phyloP scores from a whole-genome alignment of 2,329 filamentous ascomycete genomes.

The Phialophora chinensis region DNA sequence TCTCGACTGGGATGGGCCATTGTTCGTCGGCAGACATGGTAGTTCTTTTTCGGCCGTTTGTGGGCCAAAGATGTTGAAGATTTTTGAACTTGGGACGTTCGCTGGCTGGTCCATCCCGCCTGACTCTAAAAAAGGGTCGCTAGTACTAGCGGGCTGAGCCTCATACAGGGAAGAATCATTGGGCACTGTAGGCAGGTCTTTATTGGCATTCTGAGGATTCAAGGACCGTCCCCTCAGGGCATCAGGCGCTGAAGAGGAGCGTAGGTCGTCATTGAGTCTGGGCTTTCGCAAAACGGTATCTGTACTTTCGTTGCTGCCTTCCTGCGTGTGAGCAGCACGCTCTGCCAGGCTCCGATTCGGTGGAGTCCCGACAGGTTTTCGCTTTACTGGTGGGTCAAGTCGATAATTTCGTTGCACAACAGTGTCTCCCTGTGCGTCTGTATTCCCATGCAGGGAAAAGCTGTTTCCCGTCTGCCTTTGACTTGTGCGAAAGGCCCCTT shows the following conservation, averaged over 20 bases:
- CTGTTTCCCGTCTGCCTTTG: slow-evolving; percentile 6
- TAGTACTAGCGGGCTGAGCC: slow-evolving; percentile 10
- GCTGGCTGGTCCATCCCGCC: slow-evolving; percentile 16
- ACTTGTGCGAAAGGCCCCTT: background rate
- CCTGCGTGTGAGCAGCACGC: slow-evolving; percentile 2
- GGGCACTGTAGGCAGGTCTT: slow-evolving; percentile 43
- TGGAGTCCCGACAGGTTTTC: slow-evolving; percentile 39
- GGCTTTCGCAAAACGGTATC: slow-evolving; percentile 37
- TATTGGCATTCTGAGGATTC: slow-evolving; percentile 42
- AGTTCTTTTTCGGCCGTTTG: slow-evolving; percentile 33
- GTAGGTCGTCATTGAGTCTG: slow-evolving; percentile 24
- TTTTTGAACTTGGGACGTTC: slow-evolving; percentile 26
- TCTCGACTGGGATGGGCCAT: slow-evolving; percentile 38
- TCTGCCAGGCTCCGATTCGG: slow-evolving; percentile 8
- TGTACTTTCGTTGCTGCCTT: slow-evolving; percentile 22
- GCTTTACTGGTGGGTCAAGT: slow-evolving; percentile 20
- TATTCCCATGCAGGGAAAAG: background rate
- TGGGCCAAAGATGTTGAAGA: slow-evolving; percentile 30
- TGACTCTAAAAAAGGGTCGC: slow-evolving; percentile 42
- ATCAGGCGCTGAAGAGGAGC: slow-evolving; percentile 34
- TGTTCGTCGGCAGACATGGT: slow-evolving; percentile 39
- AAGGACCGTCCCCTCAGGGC: background rate
- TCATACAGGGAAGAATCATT: slow-evolving; percentile 25
- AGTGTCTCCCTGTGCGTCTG: background rate
- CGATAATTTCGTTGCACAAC: background rate